Evolutionary conservation across 495 filamentous ascomycete genomes (phyloP).

Genomic region (Friedmanniomyces endolithicus): DNA sequence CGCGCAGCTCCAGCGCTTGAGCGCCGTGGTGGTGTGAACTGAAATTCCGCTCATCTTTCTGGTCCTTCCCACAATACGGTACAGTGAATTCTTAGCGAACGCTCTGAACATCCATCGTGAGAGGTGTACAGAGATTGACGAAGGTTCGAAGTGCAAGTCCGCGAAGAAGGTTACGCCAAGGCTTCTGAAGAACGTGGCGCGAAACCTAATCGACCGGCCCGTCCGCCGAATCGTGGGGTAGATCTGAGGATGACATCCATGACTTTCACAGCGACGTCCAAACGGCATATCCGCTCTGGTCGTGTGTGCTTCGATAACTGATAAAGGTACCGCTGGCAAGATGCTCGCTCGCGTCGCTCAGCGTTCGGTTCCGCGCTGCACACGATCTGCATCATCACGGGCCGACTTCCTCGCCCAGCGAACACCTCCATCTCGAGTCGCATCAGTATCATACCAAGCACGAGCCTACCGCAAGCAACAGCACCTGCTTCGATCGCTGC

Average conservation of each 20-base stretch:
- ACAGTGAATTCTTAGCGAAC: background rate
- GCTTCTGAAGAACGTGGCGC: too few species aligned
- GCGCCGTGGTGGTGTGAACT: constrained; percentile 52
- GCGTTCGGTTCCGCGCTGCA: constrained; percentile 9
- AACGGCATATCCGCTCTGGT: too few species aligned
- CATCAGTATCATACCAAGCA: constrained; percentile 3
- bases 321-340: background rate
- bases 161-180: background rate
- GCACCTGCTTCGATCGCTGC: constrained; percentile 12
- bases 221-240: background rate
- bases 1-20: constrained; percentile 70
- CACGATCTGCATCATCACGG: constrained; percentile 14
- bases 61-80: background rate
- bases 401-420: constrained; percentile 7
- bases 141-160: background rate
- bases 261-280: background rate
- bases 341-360: constrained; percentile 7
- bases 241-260: background rate
- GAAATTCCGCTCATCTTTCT: constrained; percentile 5
- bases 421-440: background rate
- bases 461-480: constrained; percentile 12
- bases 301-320: too few species aligned
- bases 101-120: background rate
- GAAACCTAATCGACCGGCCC: too few species aligned
- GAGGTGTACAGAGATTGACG: too few species aligned